Evolutionary conservation across 495 filamentous ascomycete genomes (phyloP).

Genomic region (Chaetomium fimeti): DNA sequence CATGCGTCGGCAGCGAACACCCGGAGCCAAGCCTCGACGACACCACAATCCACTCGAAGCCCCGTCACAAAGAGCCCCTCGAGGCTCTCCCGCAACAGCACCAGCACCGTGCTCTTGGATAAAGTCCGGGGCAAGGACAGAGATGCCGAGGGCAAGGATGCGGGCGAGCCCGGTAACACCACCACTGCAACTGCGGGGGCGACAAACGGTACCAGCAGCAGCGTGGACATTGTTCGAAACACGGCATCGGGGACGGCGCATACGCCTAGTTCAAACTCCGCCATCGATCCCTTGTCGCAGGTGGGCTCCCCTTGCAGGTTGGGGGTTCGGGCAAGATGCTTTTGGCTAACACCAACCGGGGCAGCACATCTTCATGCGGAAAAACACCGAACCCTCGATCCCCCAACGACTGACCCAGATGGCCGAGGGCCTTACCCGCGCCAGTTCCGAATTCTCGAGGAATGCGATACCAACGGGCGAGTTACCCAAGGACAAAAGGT

Average conservation of each 20-base stretch:
- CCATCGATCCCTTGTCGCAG: slow-evolving; percentile 50
- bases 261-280: slow-evolving; percentile 28
- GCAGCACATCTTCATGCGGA: slow-evolving; percentile 75
- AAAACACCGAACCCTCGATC: slow-evolving; percentile 70
- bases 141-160: slow-evolving; percentile 25
- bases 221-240: slow-evolving; percentile 6
- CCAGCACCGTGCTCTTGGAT: slow-evolving; percentile 11
- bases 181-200: slow-evolving; percentile 16
- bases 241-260: slow-evolving; percentile 9
- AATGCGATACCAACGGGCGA: slow-evolving; percentile 37
- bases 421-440: slow-evolving; percentile 43
- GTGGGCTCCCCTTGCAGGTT: slow-evolving; percentile 30
- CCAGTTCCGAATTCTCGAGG: slow-evolving; percentile 39
- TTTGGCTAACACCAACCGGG: background rate
- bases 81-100: slow-evolving; percentile 25
- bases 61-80: slow-evolving; percentile 12
- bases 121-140: slow-evolving; percentile 22
- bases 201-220: slow-evolving; percentile 15
- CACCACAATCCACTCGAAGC: slow-evolving; percentile 17
- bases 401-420: slow-evolving; percentile 57
- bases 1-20: slow-evolving; percentile 24
- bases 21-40: slow-evolving; percentile 22
- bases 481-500: slow-evolving; percentile 65
- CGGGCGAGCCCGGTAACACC: slow-evolving; percentile 16
- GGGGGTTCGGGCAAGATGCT: background rate